Percentiles rank a stretch among this genome's conserved stretches.
Evolutionary conservation across 768 basidiomycete species (phyloP).

Genomic region (Boletus rufocinnamomeus): DNA sequence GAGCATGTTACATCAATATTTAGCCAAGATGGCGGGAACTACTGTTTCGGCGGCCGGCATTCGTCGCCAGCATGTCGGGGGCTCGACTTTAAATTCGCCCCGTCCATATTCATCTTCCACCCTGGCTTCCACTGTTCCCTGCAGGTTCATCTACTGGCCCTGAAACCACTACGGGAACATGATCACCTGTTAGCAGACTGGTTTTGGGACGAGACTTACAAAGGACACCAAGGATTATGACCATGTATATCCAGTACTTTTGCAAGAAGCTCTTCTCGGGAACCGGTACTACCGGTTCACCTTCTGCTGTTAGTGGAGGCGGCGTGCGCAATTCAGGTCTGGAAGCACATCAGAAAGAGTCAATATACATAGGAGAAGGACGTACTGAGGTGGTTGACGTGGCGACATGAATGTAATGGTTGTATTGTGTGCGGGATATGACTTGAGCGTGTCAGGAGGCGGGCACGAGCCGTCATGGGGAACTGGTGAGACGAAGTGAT

Average conservation of each 20-base stretch:
- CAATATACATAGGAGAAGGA: neutral
- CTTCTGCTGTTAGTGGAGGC: conserved; percentile 65
- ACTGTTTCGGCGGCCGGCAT: neutral
- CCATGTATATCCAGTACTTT: conserved; percentile 90
- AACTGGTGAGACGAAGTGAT: conserved; percentile 70
- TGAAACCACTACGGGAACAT: conserved; percentile 26
- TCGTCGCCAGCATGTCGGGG: neutral
- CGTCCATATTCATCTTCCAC: conserved; percentile 25
- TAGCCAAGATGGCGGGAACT: conserved; percentile 13
- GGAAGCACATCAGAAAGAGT: conserved; percentile 8
- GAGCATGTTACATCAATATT: conserved; percentile 21
- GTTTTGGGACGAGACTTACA: conserved; percentile 42
- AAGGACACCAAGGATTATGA: conserved; percentile 56
- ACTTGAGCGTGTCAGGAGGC: conserved; percentile 20
- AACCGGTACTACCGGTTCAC: conserved; percentile 57
- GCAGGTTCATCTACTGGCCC: conserved; percentile 33
- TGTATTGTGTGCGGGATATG: conserved; percentile 44
- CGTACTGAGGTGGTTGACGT: conserved; percentile 59
- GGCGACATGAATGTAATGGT: conserved; percentile 54
- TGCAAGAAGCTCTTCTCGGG: conserved; percentile 80
- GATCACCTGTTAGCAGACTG: neutral
- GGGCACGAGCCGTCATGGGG: conserved; percentile 71
- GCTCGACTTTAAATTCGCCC: neutral
- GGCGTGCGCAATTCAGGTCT: conserved; percentile 72
- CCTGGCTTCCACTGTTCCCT: conserved; percentile 21